phyloP scores from a whole-genome alignment of 1,284 basidiomycete species.

The Sphaerobolus stellatus region DNA sequence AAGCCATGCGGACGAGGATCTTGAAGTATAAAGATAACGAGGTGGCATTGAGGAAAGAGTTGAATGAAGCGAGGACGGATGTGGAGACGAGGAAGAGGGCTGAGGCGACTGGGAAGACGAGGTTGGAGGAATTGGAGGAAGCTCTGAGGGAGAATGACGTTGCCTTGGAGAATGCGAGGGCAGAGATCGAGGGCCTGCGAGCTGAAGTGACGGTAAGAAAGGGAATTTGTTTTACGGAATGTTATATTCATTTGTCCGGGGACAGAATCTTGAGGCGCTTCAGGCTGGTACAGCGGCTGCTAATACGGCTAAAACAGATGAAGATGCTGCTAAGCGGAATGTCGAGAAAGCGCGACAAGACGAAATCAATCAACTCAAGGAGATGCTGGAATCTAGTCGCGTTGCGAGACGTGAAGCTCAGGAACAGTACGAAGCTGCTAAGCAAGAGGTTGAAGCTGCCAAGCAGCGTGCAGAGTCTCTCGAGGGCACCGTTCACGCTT shows the following conservation, averaged over 20 bases:
- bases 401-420: conserved; percentile 20
- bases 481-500: conserved; percentile 24
- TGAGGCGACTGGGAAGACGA: conserved; percentile 58
- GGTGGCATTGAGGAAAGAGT: conserved; percentile 65
- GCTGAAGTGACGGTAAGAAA: conserved; percentile 73
- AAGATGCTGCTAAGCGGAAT: conserved; percentile 41
- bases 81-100: conserved; percentile 61
- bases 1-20: conserved; percentile 61
- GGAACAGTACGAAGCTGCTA: conserved; percentile 18
- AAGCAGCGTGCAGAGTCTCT: conserved; percentile 19
- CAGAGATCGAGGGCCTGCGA: conserved; percentile 85
- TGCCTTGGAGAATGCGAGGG: conserved; percentile 87
- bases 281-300: conserved; percentile 29
- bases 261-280: conserved; percentile 54
- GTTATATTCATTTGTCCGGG: conserved; percentile 5
- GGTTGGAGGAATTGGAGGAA: conserved; percentile 82
- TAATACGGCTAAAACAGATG: conserved; percentile 34
- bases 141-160: conserved; percentile 86
- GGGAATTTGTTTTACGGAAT: neutral
- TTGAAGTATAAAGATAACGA: conserved; percentile 78
- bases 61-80: conserved; percentile 61
- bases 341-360: conserved; percentile 47
- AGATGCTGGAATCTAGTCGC: conserved; percentile 43
- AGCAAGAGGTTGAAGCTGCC: conserved; percentile 21
- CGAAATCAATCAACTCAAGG: conserved; percentile 53